Evolutionary conservation across 352 stramenopile species (phyloP).

Genomic region (Pythium phragmiticola): DNA sequence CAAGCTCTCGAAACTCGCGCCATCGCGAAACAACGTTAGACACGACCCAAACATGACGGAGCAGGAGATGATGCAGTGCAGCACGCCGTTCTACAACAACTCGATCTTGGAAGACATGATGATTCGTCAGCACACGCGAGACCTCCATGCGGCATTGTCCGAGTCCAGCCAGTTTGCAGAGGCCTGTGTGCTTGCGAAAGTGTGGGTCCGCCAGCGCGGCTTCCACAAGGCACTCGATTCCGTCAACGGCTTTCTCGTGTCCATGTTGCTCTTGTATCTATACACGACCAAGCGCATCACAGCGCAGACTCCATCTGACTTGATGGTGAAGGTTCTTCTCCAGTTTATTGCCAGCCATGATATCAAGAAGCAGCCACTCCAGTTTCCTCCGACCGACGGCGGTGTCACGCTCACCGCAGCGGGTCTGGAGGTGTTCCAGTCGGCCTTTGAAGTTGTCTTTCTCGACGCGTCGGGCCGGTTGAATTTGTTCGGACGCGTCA

Average conservation of each 20-base stretch:
- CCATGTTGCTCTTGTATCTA: constrained; percentile 87
- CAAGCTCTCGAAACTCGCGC: constrained; percentile 76
- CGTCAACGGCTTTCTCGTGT: constrained; percentile 80
- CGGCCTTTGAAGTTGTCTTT: constrained; percentile 72
- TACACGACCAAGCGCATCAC: constrained; percentile 70
- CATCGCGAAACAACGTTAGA: constrained; percentile 84
- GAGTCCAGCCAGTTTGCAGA: constrained; percentile 73
- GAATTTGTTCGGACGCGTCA: constrained; percentile 75
- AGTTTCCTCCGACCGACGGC: constrained; percentile 55
- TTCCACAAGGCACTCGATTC: constrained; percentile 76
- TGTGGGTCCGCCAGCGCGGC: constrained; percentile 85
- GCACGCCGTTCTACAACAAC: constrained; percentile 90
- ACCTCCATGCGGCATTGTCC: constrained; percentile 68
- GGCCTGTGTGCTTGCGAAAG: constrained; percentile 80
- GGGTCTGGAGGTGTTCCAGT: constrained; percentile 64
- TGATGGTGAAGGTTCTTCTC: constrained; percentile 86
- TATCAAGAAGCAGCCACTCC: constrained; percentile 58
- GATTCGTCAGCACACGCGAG: constrained; percentile 73
- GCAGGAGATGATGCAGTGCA: constrained; percentile 60
- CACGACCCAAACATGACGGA: constrained; percentile 74
- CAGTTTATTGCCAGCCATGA: constrained; percentile 78
- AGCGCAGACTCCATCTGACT: constrained; percentile 66
- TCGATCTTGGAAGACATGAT: constrained; percentile 91
- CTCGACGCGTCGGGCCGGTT: constrained; percentile 71
- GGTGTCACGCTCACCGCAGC: constrained; percentile 65